Evolutionary conservation across 164 flowering plant species (phyloP), one percentile per base, ranked within the genome.

Genomic region (Aristolochia contorta): DNA sequence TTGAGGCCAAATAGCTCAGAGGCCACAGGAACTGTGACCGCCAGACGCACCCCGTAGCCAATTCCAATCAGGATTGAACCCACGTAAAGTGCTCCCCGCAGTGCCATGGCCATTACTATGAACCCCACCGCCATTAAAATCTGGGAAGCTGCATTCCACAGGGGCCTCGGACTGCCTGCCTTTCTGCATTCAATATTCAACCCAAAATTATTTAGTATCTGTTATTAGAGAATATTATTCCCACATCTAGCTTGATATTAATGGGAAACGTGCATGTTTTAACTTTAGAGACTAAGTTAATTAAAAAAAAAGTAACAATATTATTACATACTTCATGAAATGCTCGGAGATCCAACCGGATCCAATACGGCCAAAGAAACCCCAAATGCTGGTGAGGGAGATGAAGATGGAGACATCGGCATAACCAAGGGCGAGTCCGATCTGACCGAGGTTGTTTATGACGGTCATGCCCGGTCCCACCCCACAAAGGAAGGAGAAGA

Each of bases 1-100:
- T 85, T 90, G 63, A 90, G 91, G 4, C 97, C 97, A 47, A 90
- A 90, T 2, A 90, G 82, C 62, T 90, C 97, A 10, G 97, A 90
- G n/a, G 97, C 92, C 0, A 79, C 74, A 5, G 97, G 95, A 23
- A 90, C 97, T 3, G 92, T 78, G 63, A 90, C 66, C 7, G 97
- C 92, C 0, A 90, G 75, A 20, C 97, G 89, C 6, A 90, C 83
- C 0, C 97, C 95, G 25, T 85, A 87, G 75, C 97, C 85, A 5
- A 85, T 67, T 1, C 92, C 97, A 0, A 90, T 92, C 0, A 85
- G 65, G 20, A 83, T 67, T 20, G 97, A 84, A 22, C 92, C 95
- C 0, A 83, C 57, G 78, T 90, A 85, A 0, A 87, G 81, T 7
- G 87, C 82, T 32, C 97, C 92, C 0, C 92, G 92, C 67, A 84